These are phyloP conservation scores for Chlamydomonas urium DNA, from an alignment of 139 green algal species.

Conservation along the genomic window DNA sequence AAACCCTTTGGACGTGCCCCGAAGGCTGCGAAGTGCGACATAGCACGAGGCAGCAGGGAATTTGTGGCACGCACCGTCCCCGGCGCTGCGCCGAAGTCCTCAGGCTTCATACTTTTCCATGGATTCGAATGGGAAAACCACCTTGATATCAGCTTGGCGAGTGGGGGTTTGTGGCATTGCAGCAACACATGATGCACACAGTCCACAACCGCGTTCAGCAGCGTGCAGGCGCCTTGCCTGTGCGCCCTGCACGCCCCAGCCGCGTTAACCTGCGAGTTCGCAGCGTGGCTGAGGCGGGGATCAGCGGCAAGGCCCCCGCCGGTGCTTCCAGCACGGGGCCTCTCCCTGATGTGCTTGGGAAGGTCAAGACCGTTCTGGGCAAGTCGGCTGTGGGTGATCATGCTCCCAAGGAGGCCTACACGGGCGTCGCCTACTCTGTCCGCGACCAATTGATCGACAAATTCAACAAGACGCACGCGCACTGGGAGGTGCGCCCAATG, in stretches of 20 bases:
- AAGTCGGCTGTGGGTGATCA: constrained; percentile 13
- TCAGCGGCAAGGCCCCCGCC: neutral
- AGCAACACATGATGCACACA: too few species aligned
- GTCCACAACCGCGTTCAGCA: too few species aligned
- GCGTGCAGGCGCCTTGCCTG: too few species aligned
- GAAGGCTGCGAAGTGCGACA: too few species aligned
- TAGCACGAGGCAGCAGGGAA: too few species aligned
- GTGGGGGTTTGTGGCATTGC: too few species aligned
- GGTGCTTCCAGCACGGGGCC: neutral
- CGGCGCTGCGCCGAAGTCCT: too few species aligned
- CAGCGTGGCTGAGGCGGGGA: neutral
- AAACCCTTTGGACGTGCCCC: too few species aligned
- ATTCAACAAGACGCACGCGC: constrained; percentile 76
- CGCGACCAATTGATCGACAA: constrained; percentile 80
- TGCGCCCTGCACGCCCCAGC: neutral
- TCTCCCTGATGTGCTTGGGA: neutral
- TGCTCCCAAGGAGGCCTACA: constrained; percentile 45
- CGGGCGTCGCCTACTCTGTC: constrained; percentile 63
- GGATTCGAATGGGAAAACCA: too few species aligned
- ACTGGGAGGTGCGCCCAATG: constrained; percentile 62
- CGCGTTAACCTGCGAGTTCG: neutral
- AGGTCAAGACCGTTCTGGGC: constrained; percentile 1
- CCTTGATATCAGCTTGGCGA: too few species aligned
- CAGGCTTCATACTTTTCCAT: too few species aligned
- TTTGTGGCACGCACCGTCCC: too few species aligned